A percentile compares a stretch with the other conserved stretches of the same genome.
phyloP scores from a whole-genome alignment of 169 alveolate genomes.

The Plasmodium knowlesi region DNA sequence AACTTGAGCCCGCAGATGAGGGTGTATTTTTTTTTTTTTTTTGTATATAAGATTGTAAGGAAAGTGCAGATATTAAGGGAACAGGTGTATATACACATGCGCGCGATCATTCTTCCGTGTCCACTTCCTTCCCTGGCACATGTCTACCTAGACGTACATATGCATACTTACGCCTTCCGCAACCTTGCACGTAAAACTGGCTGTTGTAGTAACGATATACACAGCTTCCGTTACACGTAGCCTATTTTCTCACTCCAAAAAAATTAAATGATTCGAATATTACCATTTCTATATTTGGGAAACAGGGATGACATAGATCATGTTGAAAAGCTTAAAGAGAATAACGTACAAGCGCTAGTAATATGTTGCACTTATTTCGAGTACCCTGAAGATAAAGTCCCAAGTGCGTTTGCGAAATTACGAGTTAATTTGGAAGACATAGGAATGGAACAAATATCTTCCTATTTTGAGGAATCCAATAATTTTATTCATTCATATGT shows the following conservation, averaged over 20 bases:
- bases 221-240: neutral
- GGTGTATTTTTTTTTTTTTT: neutral
- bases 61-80: neutral
- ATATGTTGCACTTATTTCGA: slow-evolving; percentile 69
- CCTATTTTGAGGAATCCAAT: slow-evolving; percentile 75
- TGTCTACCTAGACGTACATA: neutral
- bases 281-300: slow-evolving; percentile 67
- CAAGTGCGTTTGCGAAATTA: slow-evolving; percentile 42
- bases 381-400: slow-evolving; percentile 52
- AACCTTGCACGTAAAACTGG: neutral
- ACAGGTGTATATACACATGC: neutral
- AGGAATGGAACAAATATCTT: slow-evolving; percentile 77
- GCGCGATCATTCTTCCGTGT: neutral
- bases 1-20: neutral
- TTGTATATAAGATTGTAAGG: neutral
- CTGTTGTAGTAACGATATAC: neutral
- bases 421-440: slow-evolving; percentile 78
- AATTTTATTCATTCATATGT: slow-evolving; percentile 75
- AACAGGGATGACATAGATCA: slow-evolving; percentile 45
- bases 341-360: slow-evolving; percentile 35
- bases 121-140: neutral
- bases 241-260: neutral
- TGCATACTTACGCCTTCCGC: neutral
- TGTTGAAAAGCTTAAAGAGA: slow-evolving; percentile 38
- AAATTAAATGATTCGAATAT: slow-evolving; percentile 60